phyloP scores from a whole-genome alignment of 2,329 filamentous ascomycete species.

The Beauveria brongniartii region DNA sequence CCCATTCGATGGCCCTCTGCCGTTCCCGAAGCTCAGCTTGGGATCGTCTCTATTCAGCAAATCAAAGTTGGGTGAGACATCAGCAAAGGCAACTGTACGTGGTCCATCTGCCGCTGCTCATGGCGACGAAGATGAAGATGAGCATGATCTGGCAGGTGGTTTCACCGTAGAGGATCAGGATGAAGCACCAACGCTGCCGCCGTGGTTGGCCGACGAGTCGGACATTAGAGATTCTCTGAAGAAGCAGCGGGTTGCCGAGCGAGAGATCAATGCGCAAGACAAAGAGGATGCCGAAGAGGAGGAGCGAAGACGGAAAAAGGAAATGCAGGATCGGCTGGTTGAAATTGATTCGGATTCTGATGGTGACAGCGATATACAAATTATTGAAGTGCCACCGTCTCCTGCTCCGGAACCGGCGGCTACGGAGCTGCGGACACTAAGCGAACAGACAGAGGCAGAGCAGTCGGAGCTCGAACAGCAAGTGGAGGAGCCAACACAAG shows the following conservation, averaged over 20 bases:
- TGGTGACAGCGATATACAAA: slow-evolving; percentile 47
- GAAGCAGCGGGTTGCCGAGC: slow-evolving; percentile 48
- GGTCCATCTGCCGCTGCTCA: neutral
- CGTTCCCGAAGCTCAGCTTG: slow-evolving; percentile 79
- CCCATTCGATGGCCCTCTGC: slow-evolving; percentile 70
- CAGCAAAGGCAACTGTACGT: neutral
- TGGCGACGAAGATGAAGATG: slow-evolving; percentile 18
- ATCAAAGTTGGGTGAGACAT: slow-evolving; percentile 21
- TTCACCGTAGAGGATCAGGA: slow-evolving; percentile 23
- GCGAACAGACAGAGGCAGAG: neutral
- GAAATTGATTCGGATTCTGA: slow-evolving; percentile 56
- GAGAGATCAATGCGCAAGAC: slow-evolving; percentile 57
- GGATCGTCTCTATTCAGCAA: slow-evolving; percentile 51
- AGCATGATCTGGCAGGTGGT: slow-evolving; percentile 24
- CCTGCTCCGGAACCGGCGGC: slow-evolving; percentile 16
- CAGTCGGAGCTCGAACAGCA: neutral
- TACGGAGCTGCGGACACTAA: neutral
- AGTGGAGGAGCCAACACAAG: neutral
- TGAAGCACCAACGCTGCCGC: slow-evolving; percentile 52
- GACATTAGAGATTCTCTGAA: slow-evolving; percentile 59
- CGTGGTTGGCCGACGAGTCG: slow-evolving; percentile 60
- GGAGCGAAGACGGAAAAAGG: slow-evolving; percentile 35
- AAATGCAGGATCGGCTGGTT: slow-evolving; percentile 44
- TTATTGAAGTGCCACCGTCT: slow-evolving; percentile 41
- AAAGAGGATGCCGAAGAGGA: slow-evolving; percentile 49